These are phyloP conservation scores for Diaporthe amygdali DNA, from an alignment of 2,329 filamentous ascomycete species.

Conservation along the genomic window DNA sequence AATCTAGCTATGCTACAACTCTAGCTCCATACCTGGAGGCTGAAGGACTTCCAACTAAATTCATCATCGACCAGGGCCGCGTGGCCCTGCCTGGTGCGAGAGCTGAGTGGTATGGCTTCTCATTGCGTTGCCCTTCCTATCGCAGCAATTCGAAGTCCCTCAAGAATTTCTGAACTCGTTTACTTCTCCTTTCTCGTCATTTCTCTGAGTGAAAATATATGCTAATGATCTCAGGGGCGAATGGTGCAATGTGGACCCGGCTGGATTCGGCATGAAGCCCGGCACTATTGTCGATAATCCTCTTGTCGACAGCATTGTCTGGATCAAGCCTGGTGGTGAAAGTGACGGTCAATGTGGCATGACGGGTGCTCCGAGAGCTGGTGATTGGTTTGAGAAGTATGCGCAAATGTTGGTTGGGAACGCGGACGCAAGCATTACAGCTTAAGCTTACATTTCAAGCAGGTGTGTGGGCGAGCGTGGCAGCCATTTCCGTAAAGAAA, in stretches of 20 bases:
- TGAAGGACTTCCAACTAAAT: constrained; percentile 45
- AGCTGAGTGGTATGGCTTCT: constrained; percentile 35
- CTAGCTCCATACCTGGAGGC: constrained; percentile 43
- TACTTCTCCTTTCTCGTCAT: neutral
- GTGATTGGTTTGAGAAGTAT: constrained; percentile 48
- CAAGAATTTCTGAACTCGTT: neutral
- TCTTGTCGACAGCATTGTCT: constrained; percentile 47
- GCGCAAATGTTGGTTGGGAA: constrained; percentile 46
- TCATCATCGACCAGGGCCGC: constrained; percentile 52
- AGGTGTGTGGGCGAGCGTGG: neutral
- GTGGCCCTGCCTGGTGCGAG: constrained; percentile 42
- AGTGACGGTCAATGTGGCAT: constrained; percentile 46
- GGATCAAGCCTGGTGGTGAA: constrained; percentile 52
- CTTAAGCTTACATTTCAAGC: neutral
- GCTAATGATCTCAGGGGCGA: neutral
- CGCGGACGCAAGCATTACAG: constrained; percentile 32
- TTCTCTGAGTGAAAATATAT: neutral
- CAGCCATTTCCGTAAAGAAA: neutral
- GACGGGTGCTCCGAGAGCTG: constrained; percentile 42
- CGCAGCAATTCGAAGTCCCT: too few relatives aligned
- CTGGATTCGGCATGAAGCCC: neutral
- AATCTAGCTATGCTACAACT: constrained; percentile 44
- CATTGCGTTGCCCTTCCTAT: neutral
- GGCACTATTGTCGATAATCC: constrained; percentile 40
- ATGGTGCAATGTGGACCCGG: neutral